A percentile compares a stretch with the other conserved stretches of the same genome.
phyloP scores from a whole-genome alignment of 257 asterid species.

The Fraxinus cuspidata region DNA sequence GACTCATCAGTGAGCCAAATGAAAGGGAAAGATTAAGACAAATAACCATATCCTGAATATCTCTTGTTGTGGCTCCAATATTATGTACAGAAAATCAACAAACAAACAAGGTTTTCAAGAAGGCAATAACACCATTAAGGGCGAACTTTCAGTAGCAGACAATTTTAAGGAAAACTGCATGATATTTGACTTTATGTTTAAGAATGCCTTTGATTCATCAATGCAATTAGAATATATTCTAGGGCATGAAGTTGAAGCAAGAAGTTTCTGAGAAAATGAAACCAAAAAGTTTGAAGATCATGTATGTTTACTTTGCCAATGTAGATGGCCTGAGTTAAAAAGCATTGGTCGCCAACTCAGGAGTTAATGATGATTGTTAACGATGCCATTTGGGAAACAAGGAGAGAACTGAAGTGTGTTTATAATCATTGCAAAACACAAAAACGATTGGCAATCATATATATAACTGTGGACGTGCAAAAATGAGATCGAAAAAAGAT shows the following conservation, averaged over 20 bases:
- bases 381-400: too few species aligned
- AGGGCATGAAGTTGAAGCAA: neutral
- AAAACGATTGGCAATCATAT: neutral
- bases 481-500: neutral
- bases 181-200: neutral
- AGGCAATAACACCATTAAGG: neutral
- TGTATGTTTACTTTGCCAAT: neutral
- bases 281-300: neutral
- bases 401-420: neutral
- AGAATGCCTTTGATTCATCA: neutral
- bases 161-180: neutral
- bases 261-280: neutral
- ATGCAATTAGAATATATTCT: neutral
- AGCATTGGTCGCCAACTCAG: neutral
- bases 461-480: neutral
- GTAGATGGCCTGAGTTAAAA: neutral
- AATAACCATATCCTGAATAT: neutral
- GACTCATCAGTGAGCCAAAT: neutral
- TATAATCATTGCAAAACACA: neutral
- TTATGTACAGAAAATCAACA: neutral
- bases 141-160: neutral
- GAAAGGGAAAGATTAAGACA: neutral
- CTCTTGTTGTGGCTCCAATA: neutral
- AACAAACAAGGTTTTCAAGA: slow-evolving; percentile 1
- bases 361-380: neutral